Evolutionary conservation across 2,329 filamentous ascomycete species (phyloP).

Genomic region (Exutisphaerella laricina): DNA sequence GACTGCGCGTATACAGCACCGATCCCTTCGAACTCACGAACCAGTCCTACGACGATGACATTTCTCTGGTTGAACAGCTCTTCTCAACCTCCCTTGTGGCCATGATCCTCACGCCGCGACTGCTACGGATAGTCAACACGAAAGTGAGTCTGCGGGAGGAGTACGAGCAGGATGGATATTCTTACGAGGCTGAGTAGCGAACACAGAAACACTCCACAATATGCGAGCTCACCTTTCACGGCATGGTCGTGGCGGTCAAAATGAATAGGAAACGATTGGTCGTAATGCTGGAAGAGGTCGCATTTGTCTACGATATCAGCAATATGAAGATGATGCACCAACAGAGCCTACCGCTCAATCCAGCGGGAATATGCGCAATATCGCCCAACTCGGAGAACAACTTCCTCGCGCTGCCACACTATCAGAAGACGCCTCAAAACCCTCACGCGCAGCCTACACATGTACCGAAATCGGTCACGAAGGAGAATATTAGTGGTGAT

Average conservation of each 20-base stretch:
- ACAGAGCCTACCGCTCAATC: slow-evolving; percentile 90
- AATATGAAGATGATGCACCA: slow-evolving; percentile 95
- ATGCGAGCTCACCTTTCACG: slow-evolving; percentile 97
- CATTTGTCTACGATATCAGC: slow-evolving; percentile 97
- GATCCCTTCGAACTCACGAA: slow-evolving; percentile 95
- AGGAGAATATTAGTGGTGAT: slow-evolving; percentile 73
- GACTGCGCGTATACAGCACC: slow-evolving; percentile 94
- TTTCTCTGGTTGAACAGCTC: slow-evolving; percentile 95
- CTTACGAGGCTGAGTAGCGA: slow-evolving; percentile 19
- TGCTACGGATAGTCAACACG: slow-evolving; percentile 94
- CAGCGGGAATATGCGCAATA: slow-evolving; percentile 77
- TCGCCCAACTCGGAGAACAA: slow-evolving; percentile 94
- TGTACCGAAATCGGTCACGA: slow-evolving; percentile 69
- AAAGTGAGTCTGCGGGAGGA: slow-evolving; percentile 57
- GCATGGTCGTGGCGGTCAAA: slow-evolving; percentile 88
- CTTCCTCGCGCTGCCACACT: slow-evolving; percentile 89
- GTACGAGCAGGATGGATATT: slow-evolving; percentile 10
- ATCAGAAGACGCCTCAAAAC: slow-evolving; percentile 48
- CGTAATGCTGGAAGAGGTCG: slow-evolving; percentile 89
- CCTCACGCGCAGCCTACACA: slow-evolving; percentile 60
- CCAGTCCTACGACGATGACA: slow-evolving; percentile 82
- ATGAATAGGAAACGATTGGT: slow-evolving; percentile 91
- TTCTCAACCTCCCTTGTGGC: slow-evolving; percentile 97
- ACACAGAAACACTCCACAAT: slow-evolving; percentile 70
- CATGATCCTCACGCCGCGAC: slow-evolving; percentile 82